Evolutionary conservation across 768 basidiomycete genomes (phyloP), one percentile per base, ranked within the genome.

Genomic region (Russula sp.): DNA sequence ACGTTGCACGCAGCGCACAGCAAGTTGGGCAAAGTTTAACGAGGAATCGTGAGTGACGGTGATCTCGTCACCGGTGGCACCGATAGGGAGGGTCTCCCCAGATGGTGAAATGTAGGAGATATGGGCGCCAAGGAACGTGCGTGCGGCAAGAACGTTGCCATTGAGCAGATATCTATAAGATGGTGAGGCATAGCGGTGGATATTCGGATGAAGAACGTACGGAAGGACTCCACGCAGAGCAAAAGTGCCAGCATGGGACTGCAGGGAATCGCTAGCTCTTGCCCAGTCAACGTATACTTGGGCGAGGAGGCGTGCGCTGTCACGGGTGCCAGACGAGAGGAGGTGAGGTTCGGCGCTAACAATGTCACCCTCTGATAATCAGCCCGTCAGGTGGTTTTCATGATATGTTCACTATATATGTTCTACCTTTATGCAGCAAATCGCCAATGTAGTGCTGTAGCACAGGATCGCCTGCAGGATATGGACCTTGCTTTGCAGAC

Each of bases 381-480:
- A 35, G 34, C 22, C 44, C 40, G 44, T 37, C 44, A 54, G 13
- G 60, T 42, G n/a, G 31, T 57, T 10, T 18, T 14, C 11, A 51
- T 11, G 2, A n/a, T 50, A 10, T 34, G n/a, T 20, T 34, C 1
- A 7, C 10, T 6, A 42, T 11, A 8, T 32, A 31, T 32, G 16
- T 59, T 73, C 42, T 58, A 87, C 93, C 92, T 80, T 92, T 94
- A 75, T 84, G 88, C 7, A 94, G 79, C 35, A 97, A 76, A 72
- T 95, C 89, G 4, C 94, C 97, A 52, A 97, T 75, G 72, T 98
- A 98, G 64, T 92, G 87, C 50, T 94, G 94, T 55, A 99, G 77
- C 61, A 82, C 84, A 37, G 87, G 85, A 77, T 99, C 97, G 18
- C 97, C 97, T 31, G 86, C 84, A 9, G 94, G 91, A 73, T 82